Conservation (phyloP, 306 rosid species). For the Casuarina equisetifolia region DNA sequence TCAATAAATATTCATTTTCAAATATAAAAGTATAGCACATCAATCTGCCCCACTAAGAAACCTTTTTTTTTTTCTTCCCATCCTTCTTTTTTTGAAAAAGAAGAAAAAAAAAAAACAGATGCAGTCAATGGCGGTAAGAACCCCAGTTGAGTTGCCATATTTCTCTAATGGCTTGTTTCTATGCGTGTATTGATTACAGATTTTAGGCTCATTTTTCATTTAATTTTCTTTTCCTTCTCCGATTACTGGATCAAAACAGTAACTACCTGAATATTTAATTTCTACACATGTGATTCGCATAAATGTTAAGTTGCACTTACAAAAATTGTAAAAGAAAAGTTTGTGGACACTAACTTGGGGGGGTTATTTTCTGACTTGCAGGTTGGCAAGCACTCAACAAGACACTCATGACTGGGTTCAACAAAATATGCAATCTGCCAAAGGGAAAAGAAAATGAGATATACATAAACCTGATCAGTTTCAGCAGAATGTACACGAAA, state of each 20-base stretch:
- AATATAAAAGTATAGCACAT: neutral
- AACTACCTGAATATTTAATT: neutral
- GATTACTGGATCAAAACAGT: neutral
- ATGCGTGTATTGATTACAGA: no score
- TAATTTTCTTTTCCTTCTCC: neutral
- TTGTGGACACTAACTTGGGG: slow-evolving; percentile 55
- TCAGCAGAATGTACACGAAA: neutral
- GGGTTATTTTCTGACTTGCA: slow-evolving; percentile 81
- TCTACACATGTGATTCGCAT: neutral
- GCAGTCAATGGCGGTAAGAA: no score
- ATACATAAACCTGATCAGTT: neutral
- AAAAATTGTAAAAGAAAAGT: neutral
- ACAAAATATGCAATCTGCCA: slow-evolving; percentile 79
- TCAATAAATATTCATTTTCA: neutral
- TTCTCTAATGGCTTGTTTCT: no score
- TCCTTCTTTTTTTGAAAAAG: no score
- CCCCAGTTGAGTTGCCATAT: no score
- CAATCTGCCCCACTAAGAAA: neutral
- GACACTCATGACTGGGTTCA: slow-evolving; percentile 82
- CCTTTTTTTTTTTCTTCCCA: no score
- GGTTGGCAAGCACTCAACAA: slow-evolving; percentile 84
- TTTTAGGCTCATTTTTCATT: neutral
- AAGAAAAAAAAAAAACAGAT: no score
- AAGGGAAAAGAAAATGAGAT: slow-evolving; percentile 25
- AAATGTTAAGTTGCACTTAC: neutral